Base-by-base conservation (phyloP, 176 grass and related monocot species). In the Musa schizocarpa region DNA sequence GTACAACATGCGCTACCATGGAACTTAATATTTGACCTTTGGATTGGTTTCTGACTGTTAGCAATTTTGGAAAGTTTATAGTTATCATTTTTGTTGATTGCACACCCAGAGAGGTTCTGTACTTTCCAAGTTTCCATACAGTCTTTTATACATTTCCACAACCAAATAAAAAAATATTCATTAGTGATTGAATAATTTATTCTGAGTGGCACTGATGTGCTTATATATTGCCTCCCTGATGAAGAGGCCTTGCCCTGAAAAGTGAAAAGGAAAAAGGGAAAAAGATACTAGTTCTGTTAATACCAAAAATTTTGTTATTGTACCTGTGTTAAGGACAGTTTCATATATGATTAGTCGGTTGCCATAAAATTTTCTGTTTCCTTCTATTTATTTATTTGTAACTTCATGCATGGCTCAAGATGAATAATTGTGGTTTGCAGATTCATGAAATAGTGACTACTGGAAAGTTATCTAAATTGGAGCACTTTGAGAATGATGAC, bases 401-500 rank as follows among this genome's bases (percentile, higher is more conserved):
- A 17, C 62, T 13, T 21, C 23, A 25, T 80, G 21, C 63, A 26
- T 50, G 48, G 13, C 27, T 80, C 13, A 27, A 52, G n/a, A 61
- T 51, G 8, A 53, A 29, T 1, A 52, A 20, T 29, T 54, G 55
- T 24, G 49, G 10, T n/a, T 26, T 88, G 83, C 90, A 97, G 94
- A 97, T 97, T 81, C 81, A 93, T 83, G 94, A 97, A 88, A 97
- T 93, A 83, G 57, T 93, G 29, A 89, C 88, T 66, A 88, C 94
- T 20, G 90, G 90, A 78, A 97, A 93, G 76, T 87, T 97, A 74
- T 91, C 94, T 76, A 97, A 93, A 78, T 82, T 97, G 68, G 90
- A 97, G 65, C 84, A 91, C 80, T 97, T 97, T 74, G 94, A 97
- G 84, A 97, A 83, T 87, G 90, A 97, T 87, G 94, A 97, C 74